phyloP scores from a whole-genome alignment of 768 basidiomycete genomes.

The Thelephora aurantiotincta region DNA sequence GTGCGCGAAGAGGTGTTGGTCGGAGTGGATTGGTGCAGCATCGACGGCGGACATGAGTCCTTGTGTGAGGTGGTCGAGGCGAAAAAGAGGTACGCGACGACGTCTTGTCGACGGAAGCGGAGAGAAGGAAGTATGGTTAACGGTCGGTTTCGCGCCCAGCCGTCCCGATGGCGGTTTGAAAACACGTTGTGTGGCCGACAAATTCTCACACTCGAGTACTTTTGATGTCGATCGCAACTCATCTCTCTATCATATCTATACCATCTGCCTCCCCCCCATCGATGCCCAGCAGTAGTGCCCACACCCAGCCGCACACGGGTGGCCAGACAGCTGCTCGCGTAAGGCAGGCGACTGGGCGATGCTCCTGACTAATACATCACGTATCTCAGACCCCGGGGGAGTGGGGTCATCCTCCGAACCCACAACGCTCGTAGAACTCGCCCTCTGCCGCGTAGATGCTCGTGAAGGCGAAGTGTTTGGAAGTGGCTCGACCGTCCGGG shows the following conservation, averaged over 20 bases:
- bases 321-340: slow-evolving; percentile 26
- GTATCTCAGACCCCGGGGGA: slow-evolving; percentile 2
- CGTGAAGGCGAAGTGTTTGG: slow-evolving; percentile 13
- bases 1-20: neutral
- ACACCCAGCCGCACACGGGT: slow-evolving; percentile 68
- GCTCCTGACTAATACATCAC: slow-evolving; percentile 4
- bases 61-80: neutral
- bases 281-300: slow-evolving; percentile 71
- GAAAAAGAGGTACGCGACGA: neutral
- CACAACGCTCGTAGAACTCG: slow-evolving; percentile 8
- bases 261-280: slow-evolving; percentile 1
- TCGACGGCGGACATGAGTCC: neutral
- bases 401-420: slow-evolving; percentile 8
- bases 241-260: no score
- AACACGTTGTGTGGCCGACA: neutral
- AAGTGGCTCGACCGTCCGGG: slow-evolving; percentile 34
- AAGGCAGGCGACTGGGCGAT: neutral
- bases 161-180: neutral
- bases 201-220: no score
- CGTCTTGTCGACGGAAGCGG: neutral
- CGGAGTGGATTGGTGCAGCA: neutral
- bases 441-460: slow-evolving; percentile 5
- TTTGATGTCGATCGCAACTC: no score
- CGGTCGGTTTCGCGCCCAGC: neutral
- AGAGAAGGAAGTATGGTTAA: neutral